Base-by-base conservation (phyloP, 2,329 filamentous ascomycete species). In the Xenoacremonium recifei region DNA sequence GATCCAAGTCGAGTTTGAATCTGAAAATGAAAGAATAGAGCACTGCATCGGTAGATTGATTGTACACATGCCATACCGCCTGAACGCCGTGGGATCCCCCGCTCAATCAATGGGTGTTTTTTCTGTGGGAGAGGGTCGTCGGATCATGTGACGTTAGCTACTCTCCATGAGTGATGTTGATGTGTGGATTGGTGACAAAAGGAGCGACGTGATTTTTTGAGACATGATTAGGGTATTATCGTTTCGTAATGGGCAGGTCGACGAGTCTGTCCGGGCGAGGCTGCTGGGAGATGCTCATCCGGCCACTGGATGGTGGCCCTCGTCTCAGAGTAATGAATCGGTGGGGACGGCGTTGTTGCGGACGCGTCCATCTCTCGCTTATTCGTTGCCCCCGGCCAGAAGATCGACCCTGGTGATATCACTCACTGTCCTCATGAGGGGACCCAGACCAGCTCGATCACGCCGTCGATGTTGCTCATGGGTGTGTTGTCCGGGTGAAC, bases 391-490 rank as follows among this genome's bases (percentile, higher is more conserved):
- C 13, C 23, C 13, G 9, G 23, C 13, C 23, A 27, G 23, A 13
- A n/a, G n/a, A n/a, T n/a, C n/a, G n/a, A n/a, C n/a, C n/a, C n/a
- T n/a, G n/a, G n/a, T n/a, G n/a, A n/a, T 7, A 27, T 27, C 7
- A 7, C 23, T 27, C 13, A 13, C 7, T 16, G 29, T 10, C 29
- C 29, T 32, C 29, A 32, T 32, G 29, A 32, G 12, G 75, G 70
- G 30, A 79, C 64, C 77, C 77, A 81, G 39, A 80, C 69, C 43
- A 81, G 63, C 63, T 81, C 77, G 33, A 81, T 67, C 21, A 80
- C 57, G 3, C 77, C 77, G 53, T 81, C 77, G 15, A 71, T 65
- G 38, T 70, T 67, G 49, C 70, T 75, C 75, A 80, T 78, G 1
- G 67, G 64, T 39, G 62, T 62, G 31, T 65, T 72, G 47, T 69